Conservation (phyloP, 768 basidiomycete species). For the Lyophyllum semitale region DNA sequence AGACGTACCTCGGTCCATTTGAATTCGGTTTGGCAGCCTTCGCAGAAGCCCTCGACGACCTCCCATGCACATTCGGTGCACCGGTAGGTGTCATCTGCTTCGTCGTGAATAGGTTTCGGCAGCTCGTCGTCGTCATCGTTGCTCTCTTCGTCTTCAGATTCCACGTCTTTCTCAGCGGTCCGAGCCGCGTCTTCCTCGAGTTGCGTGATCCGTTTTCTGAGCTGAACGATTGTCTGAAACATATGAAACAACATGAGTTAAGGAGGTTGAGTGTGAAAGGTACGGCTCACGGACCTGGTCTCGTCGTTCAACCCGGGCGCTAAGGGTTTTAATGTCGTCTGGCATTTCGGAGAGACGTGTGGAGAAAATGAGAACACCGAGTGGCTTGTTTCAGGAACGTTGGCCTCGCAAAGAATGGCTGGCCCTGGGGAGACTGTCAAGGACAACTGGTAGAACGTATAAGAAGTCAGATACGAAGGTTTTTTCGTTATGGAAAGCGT, state of each 20-base stretch:
- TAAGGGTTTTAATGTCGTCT: background rate
- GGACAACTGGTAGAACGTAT: too few species aligned
- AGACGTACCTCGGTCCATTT: conserved; percentile 6
- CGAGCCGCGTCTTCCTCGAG: background rate
- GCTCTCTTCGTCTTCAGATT: background rate
- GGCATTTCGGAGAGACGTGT: background rate
- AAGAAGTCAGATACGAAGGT: too few species aligned
- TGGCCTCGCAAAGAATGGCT: too few species aligned
- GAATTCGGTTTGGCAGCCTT: conserved; percentile 20
- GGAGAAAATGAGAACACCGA: background rate
- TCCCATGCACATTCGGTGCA: conserved; percentile 32
- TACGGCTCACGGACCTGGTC: background rate
- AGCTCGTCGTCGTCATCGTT: background rate
- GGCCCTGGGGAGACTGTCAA: too few species aligned
- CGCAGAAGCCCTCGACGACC: conserved; percentile 30
- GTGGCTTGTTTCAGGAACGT: background rate
- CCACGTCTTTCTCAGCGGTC: background rate
- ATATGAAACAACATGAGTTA: background rate
- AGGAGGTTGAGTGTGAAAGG: background rate
- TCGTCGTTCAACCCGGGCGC: background rate
- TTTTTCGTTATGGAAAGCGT: too few species aligned
- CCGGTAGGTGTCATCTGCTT: conserved; percentile 18
- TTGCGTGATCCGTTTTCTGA: background rate
- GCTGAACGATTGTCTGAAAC: background rate
- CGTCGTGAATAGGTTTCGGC: conserved; percentile 31